Evolutionary conservation across 2,329 filamentous ascomycete species (phyloP), one percentile per base, ranked within the genome.

Genomic region (Colletotrichum ledebouriae): DNA sequence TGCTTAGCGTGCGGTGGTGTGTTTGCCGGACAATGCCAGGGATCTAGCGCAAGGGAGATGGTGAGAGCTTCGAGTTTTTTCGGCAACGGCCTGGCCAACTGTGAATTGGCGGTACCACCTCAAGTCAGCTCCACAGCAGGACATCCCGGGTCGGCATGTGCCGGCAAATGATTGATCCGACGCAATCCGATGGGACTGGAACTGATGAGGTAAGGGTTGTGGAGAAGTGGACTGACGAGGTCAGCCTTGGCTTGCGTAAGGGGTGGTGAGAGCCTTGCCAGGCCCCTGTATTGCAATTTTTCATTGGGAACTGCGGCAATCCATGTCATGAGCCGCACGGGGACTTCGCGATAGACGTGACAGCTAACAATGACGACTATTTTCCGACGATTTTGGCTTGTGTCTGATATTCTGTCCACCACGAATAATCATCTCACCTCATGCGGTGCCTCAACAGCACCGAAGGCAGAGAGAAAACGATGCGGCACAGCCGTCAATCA

Each of bases 201-300:
- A 6, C 2, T 37, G 64, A 46, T 52, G 52, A 63, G 44, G 52
- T 58, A 67, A 67, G 49, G 33, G 13, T 6, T 42, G 37, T 56
- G 34, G 62, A 37, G 39, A 59, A 22, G 61, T 68, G 61, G 55
- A 52, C 61, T 60, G 66, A 60, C 56, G 61, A 69, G 56, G 55
- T 11, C 41, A 49, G 56, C 55, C 66, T 69, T 66, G 66, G 66
- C 66, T 60, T 69, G 66, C 66, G 66, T 69, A 59, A 69, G 66
- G 55, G 33, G 55, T 59, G 65, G 55, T 66, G 61, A 46, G 66
- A 39, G 50, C 60, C 50, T 69, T 60, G 34, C 49, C 42, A 56
- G 17, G 29, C 65, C 61, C 55, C 11, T 12, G 37, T 39, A 55
- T 50, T 20, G 65, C 39, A 56, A 64, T 55, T 20, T 47, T 41